A percentile compares a stretch with the other conserved stretches of the same genome.
phyloP scores from a whole-genome alignment of 805 yeast species.

The Saccharomycopsis fermentans region DNA sequence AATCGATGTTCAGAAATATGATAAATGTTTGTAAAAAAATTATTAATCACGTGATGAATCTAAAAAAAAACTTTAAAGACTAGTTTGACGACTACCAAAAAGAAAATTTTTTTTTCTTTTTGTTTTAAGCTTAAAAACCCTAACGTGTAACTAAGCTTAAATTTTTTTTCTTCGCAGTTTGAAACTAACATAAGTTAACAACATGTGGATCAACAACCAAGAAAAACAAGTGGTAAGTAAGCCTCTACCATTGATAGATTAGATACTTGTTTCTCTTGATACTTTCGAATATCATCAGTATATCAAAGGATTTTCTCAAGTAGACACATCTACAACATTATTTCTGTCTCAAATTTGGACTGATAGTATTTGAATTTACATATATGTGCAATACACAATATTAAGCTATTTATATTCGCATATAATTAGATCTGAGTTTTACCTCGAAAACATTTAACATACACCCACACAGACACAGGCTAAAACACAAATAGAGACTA shows the following conservation, averaged over 20 bases:
- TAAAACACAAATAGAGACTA: too few species aligned
- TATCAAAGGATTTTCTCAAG: too few species aligned
- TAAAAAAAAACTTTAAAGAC: neutral
- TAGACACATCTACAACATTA: neutral
- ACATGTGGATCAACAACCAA: neutral
- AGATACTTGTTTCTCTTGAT: neutral
- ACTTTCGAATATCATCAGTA: neutral
- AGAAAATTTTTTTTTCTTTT: neutral
- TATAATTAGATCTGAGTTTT: too few species aligned
- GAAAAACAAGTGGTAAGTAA: neutral
- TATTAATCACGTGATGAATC: neutral
- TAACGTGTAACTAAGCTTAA: too few species aligned
- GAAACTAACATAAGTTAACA: neutral
- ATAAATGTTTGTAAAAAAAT: too few species aligned
- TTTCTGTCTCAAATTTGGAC: neutral
- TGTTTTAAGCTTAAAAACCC: too few species aligned
- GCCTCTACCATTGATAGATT: neutral
- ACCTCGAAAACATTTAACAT: too few species aligned
- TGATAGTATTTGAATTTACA: too few species aligned
- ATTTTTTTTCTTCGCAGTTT: neutral
- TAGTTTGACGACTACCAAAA: neutral
- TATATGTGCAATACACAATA: too few species aligned
- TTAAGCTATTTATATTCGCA: too few species aligned
- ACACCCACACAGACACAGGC: too few species aligned
- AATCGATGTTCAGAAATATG: neutral